These are phyloP conservation scores for Amauroascus verrucosus DNA, from an alignment of 2,329 filamentous ascomycete species.

Conservation along the genomic window DNA sequence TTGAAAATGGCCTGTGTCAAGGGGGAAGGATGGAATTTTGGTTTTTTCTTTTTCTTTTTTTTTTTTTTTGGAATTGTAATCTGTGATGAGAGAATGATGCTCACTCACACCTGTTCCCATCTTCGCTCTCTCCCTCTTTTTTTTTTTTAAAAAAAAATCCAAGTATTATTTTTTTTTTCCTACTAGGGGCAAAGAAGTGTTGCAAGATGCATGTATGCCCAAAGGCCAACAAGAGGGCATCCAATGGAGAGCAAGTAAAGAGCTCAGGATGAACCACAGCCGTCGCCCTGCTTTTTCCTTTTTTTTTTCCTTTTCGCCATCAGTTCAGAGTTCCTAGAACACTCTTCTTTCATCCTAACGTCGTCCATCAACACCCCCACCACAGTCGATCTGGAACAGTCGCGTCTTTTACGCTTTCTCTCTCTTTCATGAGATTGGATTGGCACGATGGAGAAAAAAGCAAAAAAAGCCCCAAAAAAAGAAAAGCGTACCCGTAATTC, in stretches of 20 bases:
- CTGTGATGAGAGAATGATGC: too few relatives aligned
- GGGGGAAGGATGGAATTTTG: too few relatives aligned
- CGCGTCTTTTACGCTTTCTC: background rate
- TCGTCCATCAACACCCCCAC: slow-evolving; percentile 1
- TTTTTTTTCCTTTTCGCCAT: slow-evolving; percentile 1
- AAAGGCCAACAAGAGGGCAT: slow-evolving; percentile 24
- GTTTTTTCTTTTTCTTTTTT: too few relatives aligned
- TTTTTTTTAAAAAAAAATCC: background rate
- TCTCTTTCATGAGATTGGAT: background rate
- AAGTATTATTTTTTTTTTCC: background rate
- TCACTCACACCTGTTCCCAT: too few relatives aligned
- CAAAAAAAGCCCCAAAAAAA: background rate
- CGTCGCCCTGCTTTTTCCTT: slow-evolving; percentile 23
- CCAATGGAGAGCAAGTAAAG: slow-evolving; percentile 25
- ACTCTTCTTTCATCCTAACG: background rate
- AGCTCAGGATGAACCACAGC: slow-evolving; percentile 25
- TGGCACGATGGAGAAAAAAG: background rate
- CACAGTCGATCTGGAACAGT: slow-evolving; percentile 16
- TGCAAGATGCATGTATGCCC: slow-evolving; percentile 18
- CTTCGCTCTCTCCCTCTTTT: too few relatives aligned
- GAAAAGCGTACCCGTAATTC: slow-evolving; percentile 7
- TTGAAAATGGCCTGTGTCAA: too few relatives aligned
- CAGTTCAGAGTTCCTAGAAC: slow-evolving; percentile 15
- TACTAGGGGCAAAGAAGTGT: background rate
- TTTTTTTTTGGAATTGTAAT: too few relatives aligned